Base-by-base conservation (phyloP, 1,139 yeast genomes). In the Pichia sp. region DNA sequence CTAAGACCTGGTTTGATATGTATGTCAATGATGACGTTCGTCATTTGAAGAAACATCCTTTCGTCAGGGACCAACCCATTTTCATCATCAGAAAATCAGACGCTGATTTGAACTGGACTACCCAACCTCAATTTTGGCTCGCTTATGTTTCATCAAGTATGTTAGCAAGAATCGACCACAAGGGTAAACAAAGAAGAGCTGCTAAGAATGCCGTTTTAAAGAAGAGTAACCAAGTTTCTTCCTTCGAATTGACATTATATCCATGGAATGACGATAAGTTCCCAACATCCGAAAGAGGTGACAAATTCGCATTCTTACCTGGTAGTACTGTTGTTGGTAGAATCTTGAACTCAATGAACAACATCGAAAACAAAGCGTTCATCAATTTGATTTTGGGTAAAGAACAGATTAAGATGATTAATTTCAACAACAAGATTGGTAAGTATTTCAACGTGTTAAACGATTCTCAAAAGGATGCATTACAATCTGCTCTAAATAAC, bases 401-500 rank as follows among this genome's bases (percentile, higher is more conserved):
- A 43, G 76, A 76, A 21, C 79, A 81, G 2, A 78, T 84, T 48
- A 77, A 69, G 53, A 86, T 81, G 56, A 71, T 83, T 35, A 71
- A 70, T 11, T 83, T 82, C 61, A 73, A 72, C 42, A 83, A 81
- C 60, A 70, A 71, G 53, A 67, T 82, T 40, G 32, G 41, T 4
- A 74, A 71, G 47, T 76, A 73, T 53, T 69, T 77, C 1, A 74
- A 70, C 38, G 58, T 69, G 0, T 72, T 83, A 53, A 83, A 83
- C 58, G 79, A 74, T 5, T 83, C 90, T 0, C 91, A 84, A 58
- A 79, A 78, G 53, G 72, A 72, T 20, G 89, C 89, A 0, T 71
- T 83, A 39, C 87, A 83, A 59, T 82, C 85, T 12, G 86, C 82
- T 0, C 63, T 84, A 54, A 83, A 82, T 58, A 84, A 84, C 58